These are phyloP conservation scores for Eleusine coracana DNA, from an alignment of 176 grass and related monocot genomes.

Conservation along the genomic window DNA sequence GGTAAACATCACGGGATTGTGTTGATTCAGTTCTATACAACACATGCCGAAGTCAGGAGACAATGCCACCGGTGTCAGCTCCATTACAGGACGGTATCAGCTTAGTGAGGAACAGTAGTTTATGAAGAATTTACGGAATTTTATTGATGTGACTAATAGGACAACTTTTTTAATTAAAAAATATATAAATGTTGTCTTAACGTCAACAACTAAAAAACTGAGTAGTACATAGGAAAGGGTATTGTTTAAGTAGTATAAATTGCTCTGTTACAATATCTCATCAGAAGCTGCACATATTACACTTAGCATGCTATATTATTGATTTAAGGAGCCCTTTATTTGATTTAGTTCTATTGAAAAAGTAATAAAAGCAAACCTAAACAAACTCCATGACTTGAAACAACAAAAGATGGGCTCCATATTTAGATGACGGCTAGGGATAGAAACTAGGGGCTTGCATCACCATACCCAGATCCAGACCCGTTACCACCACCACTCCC, in stretches of 20 bases:
- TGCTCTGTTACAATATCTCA: background rate
- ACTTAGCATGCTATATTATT: background rate
- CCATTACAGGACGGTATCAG: no score
- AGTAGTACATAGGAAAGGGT: no score
- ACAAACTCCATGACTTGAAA: background rate
- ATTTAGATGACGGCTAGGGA: background rate
- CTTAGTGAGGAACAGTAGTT: no score
- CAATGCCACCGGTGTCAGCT: no score
- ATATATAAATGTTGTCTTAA: no score
- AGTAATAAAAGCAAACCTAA: background rate
- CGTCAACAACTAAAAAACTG: no score
- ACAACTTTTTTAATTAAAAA: no score
- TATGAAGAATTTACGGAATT: no score
- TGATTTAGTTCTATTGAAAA: background rate
- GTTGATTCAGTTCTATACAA: no score
- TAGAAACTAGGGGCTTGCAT: conserved; percentile 11
- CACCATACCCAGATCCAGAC: conserved; percentile 19
- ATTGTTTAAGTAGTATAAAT: background rate
- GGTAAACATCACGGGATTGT: no score
- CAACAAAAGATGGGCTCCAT: background rate
- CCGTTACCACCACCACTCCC: background rate
- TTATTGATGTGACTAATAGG: no score
- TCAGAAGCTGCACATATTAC: background rate
- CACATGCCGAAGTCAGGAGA: no score
- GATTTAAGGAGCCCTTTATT: background rate